Percentiles rank a stretch among this genome's conserved stretches.
These are phyloP conservation scores for Thinopyrum obtusiflorum DNA, from an alignment of 202 grass and related monocot species.

Conservation along the genomic window DNA sequence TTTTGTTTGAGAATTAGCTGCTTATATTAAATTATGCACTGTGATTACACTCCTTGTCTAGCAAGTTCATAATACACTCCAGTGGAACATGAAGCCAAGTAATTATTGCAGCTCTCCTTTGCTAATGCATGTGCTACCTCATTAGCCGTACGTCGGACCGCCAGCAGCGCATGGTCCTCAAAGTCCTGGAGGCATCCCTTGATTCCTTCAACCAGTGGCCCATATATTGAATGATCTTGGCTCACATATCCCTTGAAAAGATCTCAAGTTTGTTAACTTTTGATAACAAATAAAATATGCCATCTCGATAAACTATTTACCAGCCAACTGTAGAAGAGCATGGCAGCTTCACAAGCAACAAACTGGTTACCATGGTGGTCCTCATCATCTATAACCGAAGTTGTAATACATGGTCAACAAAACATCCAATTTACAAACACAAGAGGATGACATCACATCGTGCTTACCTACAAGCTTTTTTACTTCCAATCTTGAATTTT, in stretches of 20 bases:
- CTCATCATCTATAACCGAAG: background rate
- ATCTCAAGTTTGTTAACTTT: background rate
- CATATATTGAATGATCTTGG: background rate
- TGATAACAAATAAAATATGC: background rate
- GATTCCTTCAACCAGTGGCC: background rate
- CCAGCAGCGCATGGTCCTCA: background rate
- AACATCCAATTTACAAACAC: background rate
- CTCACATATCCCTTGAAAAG: background rate
- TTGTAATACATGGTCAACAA: background rate
- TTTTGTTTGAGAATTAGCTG: background rate
- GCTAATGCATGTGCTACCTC: background rate
- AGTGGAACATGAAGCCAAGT: background rate
- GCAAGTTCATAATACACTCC: background rate
- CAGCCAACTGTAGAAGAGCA: background rate
- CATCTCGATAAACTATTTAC: background rate
- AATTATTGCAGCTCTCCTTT: background rate
- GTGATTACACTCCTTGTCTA: background rate
- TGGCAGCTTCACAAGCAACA: slow-evolving; percentile 4
- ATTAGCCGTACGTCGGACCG: background rate
- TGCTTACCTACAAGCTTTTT: background rate
- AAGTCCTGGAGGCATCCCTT: background rate
- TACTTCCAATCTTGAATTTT: background rate
- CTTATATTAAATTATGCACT: background rate
- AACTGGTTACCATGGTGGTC: background rate
- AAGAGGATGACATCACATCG: background rate